Percentiles rank a stretch among this genome's conserved stretches.
Evolutionary conservation across 768 basidiomycete species (phyloP).

Genomic region (Thelephora ganbajun): DNA sequence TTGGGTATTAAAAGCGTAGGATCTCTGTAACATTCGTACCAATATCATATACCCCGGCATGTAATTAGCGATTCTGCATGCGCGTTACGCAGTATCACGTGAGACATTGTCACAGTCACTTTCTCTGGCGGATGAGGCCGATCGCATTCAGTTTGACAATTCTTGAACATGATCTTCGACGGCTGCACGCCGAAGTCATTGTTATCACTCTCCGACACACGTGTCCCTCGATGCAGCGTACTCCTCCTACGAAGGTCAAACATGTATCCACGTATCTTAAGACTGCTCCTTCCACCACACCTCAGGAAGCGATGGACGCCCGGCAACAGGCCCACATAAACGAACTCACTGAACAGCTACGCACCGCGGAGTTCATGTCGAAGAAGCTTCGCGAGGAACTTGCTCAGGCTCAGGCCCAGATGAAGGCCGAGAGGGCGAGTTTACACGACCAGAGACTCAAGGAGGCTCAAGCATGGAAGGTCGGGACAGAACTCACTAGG

Average conservation of each 20-base stretch:
- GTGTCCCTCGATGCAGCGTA: neutral
- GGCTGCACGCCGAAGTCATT: too few species aligned
- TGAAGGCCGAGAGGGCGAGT: conserved; percentile 32
- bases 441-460: neutral
- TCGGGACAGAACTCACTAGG: conserved; percentile 49
- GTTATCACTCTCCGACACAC: too few species aligned
- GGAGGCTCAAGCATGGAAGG: conserved; percentile 31
- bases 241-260: neutral
- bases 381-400: conserved; percentile 40
- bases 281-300: conserved; percentile 15
- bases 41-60: too few species aligned
- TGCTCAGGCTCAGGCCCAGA: conserved; percentile 30
- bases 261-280: conserved; percentile 8
- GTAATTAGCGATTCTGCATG: too few species aligned
- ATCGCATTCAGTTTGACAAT: too few species aligned
- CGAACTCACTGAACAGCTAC: conserved; percentile 57
- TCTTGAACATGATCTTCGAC: too few species aligned
- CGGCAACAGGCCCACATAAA: conserved; percentile 57
- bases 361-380: conserved; percentile 46
- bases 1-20: conserved; percentile 58
- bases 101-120: too few species aligned
- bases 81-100: too few species aligned
- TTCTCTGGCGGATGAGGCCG: too few species aligned
- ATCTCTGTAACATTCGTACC: conserved; percentile 32
- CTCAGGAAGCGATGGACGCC: conserved; percentile 35